phyloP scores from a whole-genome alignment of 306 rosid species.

The Citrullus mucosospermus region DNA sequence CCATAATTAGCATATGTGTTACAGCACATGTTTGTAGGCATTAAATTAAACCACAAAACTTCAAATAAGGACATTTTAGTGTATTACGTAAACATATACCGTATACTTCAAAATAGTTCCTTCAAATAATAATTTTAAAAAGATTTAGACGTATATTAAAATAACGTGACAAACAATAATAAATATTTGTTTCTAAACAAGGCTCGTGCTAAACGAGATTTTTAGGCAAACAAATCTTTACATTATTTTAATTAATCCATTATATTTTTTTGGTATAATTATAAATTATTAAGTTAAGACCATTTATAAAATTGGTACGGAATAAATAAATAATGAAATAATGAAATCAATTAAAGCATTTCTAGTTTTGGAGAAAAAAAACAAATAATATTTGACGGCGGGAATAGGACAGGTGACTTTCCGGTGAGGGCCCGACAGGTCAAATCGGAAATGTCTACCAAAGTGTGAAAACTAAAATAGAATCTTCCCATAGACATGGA shows the following conservation, averaged over 20 bases:
- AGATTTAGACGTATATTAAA: background rate
- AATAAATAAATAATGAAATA: background rate
- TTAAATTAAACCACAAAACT: too few species aligned
- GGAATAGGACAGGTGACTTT: background rate
- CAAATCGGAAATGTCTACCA: background rate
- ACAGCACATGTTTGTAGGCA: too few species aligned
- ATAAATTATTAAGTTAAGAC: background rate
- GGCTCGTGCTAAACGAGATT: background rate
- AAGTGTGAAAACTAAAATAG: background rate
- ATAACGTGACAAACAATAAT: background rate
- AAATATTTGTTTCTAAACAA: background rate
- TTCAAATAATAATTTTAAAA: background rate
- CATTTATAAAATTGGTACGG: background rate
- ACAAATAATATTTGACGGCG: background rate
- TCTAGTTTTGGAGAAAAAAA: background rate
- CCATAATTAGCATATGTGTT: too few species aligned
- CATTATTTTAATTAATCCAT: background rate
- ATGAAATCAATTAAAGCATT: background rate
- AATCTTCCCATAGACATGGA: background rate
- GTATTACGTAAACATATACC: too few species aligned
- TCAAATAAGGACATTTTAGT: too few species aligned
- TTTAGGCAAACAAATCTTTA: background rate
- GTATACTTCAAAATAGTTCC: too few species aligned
- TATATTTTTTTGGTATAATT: too few species aligned
- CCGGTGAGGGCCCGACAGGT: background rate